Evolutionary conservation across 2,329 filamentous ascomycete species (phyloP).

Genomic region (Pseudogymnoascus sp.): DNA sequence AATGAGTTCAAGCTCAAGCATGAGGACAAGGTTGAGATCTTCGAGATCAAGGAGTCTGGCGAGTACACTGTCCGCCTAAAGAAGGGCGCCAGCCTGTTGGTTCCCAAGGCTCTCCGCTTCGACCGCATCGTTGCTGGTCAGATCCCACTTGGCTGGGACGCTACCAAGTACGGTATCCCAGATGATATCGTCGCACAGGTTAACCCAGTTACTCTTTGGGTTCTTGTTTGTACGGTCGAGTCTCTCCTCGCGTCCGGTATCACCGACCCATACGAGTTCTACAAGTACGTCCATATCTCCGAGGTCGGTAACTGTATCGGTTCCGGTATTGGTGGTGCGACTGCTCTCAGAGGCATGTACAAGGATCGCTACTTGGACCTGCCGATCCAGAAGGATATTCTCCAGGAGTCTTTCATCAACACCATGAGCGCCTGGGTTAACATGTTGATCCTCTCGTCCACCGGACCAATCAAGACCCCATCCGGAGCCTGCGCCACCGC

Average conservation of each 20-base stretch:
- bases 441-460: slow-evolving; percentile 95
- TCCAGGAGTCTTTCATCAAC: slow-evolving; percentile 99
- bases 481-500: slow-evolving; percentile 96
- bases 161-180: slow-evolving; percentile 90
- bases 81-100: slow-evolving; percentile 91
- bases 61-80: slow-evolving; percentile 92
- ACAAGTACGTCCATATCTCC: slow-evolving; percentile 98
- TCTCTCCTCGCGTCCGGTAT: slow-evolving; percentile 88
- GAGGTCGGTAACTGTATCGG: slow-evolving; percentile 97
- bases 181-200: slow-evolving; percentile 98
- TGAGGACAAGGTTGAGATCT: slow-evolving; percentile 94
- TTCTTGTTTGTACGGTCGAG: slow-evolving; percentile 90
- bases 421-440: slow-evolving; percentile 99
- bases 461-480: slow-evolving; percentile 96
- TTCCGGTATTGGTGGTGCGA: slow-evolving; percentile 94
- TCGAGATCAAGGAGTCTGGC: slow-evolving; percentile 87
- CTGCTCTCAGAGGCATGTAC: slow-evolving; percentile 94
- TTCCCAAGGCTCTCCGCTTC: slow-evolving; percentile 94
- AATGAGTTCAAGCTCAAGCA: slow-evolving; percentile 97
- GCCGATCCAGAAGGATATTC: slow-evolving; percentile 95
- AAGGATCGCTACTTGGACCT: slow-evolving; percentile 95
- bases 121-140: slow-evolving; percentile 96
- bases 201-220: slow-evolving; percentile 90
- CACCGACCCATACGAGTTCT: slow-evolving; percentile 98
- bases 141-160: slow-evolving; percentile 94